These are phyloP conservation scores for Hemileia vastatrix DNA, from an alignment of 1,284 basidiomycete species.

Conservation along the genomic window DNA sequence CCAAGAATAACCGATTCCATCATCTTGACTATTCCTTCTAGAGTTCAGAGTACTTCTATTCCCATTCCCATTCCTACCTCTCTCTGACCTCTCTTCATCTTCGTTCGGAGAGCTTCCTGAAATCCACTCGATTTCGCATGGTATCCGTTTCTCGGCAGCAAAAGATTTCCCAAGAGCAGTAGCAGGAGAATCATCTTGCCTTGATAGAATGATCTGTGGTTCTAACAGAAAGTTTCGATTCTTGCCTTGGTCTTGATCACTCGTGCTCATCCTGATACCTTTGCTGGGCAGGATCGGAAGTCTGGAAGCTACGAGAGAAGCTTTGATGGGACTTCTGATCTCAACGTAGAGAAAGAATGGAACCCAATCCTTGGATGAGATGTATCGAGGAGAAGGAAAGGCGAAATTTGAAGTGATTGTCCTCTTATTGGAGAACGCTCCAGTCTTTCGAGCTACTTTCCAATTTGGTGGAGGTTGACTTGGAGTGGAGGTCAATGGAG, in stretches of 20 bases:
- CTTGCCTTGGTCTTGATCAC: neutral
- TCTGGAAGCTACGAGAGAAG: neutral
- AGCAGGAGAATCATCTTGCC: neutral
- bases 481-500: too few relatives aligned
- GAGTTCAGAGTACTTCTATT: neutral
- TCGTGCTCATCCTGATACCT: neutral
- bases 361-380: neutral
- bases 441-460: too few relatives aligned
- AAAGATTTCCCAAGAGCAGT: neutral
- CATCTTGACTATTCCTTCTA: neutral
- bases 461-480: too few relatives aligned
- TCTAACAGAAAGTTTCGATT: neutral
- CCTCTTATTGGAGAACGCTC: too few relatives aligned
- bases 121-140: neutral
- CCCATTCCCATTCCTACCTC: neutral
- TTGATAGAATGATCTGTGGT: neutral
- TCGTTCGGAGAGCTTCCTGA: neutral
- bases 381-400: neutral
- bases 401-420: too few relatives aligned
- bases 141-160: neutral
- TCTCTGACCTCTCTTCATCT: neutral
- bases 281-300: neutral
- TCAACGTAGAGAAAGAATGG: neutral
- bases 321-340: neutral
- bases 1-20: neutral